A percentile compares a stretch with the other conserved stretches of the same genome.
These are phyloP conservation scores for Lachancea quebecensis DNA, from an alignment of 805 yeast genomes.

Conservation along the genomic window DNA sequence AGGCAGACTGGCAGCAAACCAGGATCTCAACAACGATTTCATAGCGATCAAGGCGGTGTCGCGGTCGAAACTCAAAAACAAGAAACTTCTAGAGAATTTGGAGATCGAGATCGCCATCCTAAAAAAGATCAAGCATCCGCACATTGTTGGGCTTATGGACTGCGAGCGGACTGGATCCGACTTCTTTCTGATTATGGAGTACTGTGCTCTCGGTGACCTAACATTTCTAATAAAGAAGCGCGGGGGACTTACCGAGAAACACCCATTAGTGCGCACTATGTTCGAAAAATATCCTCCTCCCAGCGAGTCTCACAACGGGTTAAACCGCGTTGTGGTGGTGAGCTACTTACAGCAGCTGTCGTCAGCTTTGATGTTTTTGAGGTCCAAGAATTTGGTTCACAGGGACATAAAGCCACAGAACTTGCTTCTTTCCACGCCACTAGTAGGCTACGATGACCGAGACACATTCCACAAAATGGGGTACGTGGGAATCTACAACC, in stretches of 20 bases:
- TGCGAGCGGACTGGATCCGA: slow-evolving; percentile 71
- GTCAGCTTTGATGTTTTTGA: slow-evolving; percentile 73
- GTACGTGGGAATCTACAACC: slow-evolving; percentile 75
- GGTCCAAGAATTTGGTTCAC: slow-evolving; percentile 82
- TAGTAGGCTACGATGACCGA: slow-evolving; percentile 42
- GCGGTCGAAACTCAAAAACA: slow-evolving; percentile 72
- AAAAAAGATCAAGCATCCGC: slow-evolving; percentile 85
- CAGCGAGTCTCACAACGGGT: slow-evolving; percentile 60
- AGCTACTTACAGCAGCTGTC: slow-evolving; percentile 85
- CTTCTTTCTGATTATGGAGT: slow-evolving; percentile 91
- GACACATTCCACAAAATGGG: slow-evolving; percentile 49
- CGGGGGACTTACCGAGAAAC: slow-evolving; percentile 60
- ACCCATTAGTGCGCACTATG: slow-evolving; percentile 72
- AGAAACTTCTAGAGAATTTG: slow-evolving; percentile 80
- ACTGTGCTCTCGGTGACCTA: slow-evolving; percentile 91
- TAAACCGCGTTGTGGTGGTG: slow-evolving; percentile 68
- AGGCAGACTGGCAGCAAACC: slow-evolving; percentile 47
- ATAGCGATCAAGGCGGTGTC: slow-evolving; percentile 89
- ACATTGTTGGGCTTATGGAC: slow-evolving; percentile 80
- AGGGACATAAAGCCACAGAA: slow-evolving; percentile 91
- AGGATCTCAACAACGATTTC: slow-evolving; percentile 36
- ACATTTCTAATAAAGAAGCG: slow-evolving; percentile 78
- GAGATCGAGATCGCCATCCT: slow-evolving; percentile 89
- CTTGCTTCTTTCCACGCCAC: slow-evolving; percentile 67
- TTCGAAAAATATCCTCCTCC: slow-evolving; percentile 82